A percentile compares a stretch with the other conserved stretches of the same genome.
Conservation (phyloP, 345 rosid genomes). For the Noccaea caerulescens region DNA sequence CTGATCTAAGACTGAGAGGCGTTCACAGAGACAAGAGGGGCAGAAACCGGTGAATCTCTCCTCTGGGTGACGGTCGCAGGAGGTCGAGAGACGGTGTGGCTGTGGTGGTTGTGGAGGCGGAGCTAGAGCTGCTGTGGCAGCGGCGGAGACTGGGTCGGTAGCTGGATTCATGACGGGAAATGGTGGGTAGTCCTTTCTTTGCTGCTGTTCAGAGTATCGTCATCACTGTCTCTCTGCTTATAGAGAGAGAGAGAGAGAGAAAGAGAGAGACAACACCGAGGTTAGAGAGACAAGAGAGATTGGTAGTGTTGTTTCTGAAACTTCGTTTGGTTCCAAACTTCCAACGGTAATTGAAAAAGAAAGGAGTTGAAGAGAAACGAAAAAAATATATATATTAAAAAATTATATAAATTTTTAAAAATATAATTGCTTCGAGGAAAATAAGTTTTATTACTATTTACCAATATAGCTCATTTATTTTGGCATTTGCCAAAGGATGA, state of each 20-base stretch:
- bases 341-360: constrained; percentile 62
- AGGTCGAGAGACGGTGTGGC: constrained; percentile 89
- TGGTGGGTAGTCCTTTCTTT: constrained; percentile 45
- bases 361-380: constrained; percentile 38
- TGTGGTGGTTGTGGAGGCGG: constrained; percentile 60
- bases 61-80: constrained; percentile 92
- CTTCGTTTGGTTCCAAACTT: constrained; percentile 63
- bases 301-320: constrained; percentile 36
- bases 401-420: not conserved
- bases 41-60: constrained; percentile 92
- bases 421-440: constrained; percentile 18
- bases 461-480: too few relatives aligned
- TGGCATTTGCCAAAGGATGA: too few relatives aligned
- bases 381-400: constrained; percentile 21
- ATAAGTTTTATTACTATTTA: constrained; percentile 7
- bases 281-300: constrained; percentile 28
- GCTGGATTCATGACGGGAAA: constrained; percentile 81
- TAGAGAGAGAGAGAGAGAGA: constrained; percentile 33
- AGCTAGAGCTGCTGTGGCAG: constrained; percentile 41
- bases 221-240: constrained; percentile 34
- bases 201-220: constrained; percentile 55
- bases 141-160: constrained; percentile 55
- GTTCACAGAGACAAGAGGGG: constrained; percentile 98
- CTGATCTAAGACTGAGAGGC: constrained; percentile 80
- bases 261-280: constrained; percentile 20